A percentile compares a stretch with the other conserved stretches of the same genome.
These are phyloP conservation scores for Zygosaccharomyces sapae DNA, from an alignment of 1,139 yeast genomes.

Conservation along the genomic window DNA sequence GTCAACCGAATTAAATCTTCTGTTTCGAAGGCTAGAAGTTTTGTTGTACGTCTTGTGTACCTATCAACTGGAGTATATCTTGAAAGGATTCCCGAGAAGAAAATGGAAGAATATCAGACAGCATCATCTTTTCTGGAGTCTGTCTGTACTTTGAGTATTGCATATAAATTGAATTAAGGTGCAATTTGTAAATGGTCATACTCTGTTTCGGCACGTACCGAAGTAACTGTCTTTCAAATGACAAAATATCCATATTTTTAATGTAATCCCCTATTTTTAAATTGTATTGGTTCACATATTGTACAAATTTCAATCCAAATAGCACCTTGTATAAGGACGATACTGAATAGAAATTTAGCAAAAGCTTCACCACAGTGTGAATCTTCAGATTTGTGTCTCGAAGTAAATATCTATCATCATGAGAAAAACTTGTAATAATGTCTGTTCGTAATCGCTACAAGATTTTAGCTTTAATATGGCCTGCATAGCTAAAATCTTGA, in stretches of 20 bases:
- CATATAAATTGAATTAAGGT: conserved; percentile 18
- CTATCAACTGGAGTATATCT: neutral
- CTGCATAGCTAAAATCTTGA: conserved; percentile 33
- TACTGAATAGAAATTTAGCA: conserved; percentile 29
- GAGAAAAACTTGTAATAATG: conserved; percentile 23
- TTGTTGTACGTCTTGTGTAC: neutral
- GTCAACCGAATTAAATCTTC: conserved; percentile 2
- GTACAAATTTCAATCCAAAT: conserved; percentile 33
- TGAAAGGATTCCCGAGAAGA: neutral
- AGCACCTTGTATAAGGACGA: conserved; percentile 24
- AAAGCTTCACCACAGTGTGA: conserved; percentile 25
- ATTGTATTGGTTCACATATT: conserved; percentile 27
- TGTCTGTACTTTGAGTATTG: conserved; percentile 16
- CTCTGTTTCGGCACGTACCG: conserved; percentile 2
- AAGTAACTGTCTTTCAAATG: conserved; percentile 23
- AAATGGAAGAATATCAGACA: conserved; percentile 11
- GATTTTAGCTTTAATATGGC: conserved; percentile 23
- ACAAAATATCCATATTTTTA: conserved; percentile 22
- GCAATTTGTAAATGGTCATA: conserved; percentile 1
- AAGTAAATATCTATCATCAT: conserved; percentile 29
- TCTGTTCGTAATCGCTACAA: conserved; percentile 11
- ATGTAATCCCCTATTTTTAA: conserved; percentile 24
- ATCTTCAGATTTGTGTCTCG: conserved; percentile 21
- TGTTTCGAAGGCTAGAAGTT: neutral
- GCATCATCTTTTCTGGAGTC: conserved; percentile 20